phyloP scores from a whole-genome alignment of 192 early-diverging fungal genomes.

The Podila horticola region DNA sequence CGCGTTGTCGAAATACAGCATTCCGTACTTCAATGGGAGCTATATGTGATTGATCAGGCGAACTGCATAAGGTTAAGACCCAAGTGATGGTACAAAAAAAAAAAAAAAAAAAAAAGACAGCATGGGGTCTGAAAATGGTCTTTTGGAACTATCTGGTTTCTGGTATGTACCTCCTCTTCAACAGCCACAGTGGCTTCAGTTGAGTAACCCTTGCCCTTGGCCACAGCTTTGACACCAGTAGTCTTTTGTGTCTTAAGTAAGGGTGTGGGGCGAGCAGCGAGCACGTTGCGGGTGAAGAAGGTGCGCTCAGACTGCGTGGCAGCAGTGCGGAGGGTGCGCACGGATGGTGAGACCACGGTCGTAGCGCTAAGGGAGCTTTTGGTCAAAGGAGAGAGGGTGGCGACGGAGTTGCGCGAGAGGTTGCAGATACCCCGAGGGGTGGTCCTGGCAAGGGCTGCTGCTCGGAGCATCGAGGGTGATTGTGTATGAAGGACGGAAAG shows the following conservation, averaged over 20 bases:
- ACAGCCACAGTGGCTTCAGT: slow-evolving; percentile 29
- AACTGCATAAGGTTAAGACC: background rate
- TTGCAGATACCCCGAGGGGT: background rate
- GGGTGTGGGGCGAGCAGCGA: slow-evolving; percentile 9
- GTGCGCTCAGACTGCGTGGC: background rate
- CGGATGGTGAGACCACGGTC: slow-evolving; percentile 1
- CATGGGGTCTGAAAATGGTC: too few species aligned
- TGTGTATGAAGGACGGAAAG: background rate
- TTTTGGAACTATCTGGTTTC: background rate
- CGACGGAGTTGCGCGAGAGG: background rate
- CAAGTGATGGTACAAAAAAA: background rate
- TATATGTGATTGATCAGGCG: background rate
- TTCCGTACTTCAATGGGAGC: slow-evolving; percentile 42
- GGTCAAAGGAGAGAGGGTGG: slow-evolving; percentile 5
- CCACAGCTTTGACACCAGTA: background rate
- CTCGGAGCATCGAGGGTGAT: slow-evolving; percentile 22
- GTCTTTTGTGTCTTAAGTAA: slow-evolving; percentile 16
- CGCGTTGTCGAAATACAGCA: slow-evolving; percentile 49
- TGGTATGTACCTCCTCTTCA: slow-evolving; percentile 36
- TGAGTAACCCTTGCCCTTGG: slow-evolving; percentile 19
- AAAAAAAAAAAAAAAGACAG: background rate
- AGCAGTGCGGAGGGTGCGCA: slow-evolving; percentile 12
- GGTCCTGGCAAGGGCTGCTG: slow-evolving; percentile 10
- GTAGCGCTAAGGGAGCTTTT: background rate
- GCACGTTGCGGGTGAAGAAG: background rate